phyloP scores from a whole-genome alignment of 2,329 filamentous ascomycete species.

The Nemania serpens region DNA sequence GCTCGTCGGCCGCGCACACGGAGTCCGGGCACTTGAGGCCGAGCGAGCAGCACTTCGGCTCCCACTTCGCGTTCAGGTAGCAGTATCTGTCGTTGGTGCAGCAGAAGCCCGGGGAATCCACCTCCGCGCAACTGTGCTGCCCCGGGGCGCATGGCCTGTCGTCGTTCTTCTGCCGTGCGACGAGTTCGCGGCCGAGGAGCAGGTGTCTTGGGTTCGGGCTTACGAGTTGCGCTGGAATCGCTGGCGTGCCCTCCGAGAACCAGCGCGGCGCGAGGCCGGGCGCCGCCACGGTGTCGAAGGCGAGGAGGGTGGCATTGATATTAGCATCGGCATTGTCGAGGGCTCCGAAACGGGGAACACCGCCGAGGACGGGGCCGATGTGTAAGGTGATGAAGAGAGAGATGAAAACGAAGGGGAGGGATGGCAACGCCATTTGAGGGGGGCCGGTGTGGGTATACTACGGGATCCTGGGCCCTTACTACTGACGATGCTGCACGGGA shows the following conservation, averaged over 20 bases:
- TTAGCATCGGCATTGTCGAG: constrained; percentile 22
- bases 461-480: constrained; percentile 16
- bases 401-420: not conserved
- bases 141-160: constrained; percentile 21
- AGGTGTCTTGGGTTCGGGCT: constrained; percentile 11
- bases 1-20: constrained; percentile 18
- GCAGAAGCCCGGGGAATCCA: constrained; percentile 23
- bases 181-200: not conserved
- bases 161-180: constrained; percentile 15
- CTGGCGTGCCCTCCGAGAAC: constrained; percentile 27
- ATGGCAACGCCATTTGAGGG: constrained; percentile 15
- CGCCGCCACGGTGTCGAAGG: not conserved
- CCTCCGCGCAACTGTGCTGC: constrained; percentile 33
- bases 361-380: constrained; percentile 12
- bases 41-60: constrained; percentile 31
- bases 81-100: constrained; percentile 37
- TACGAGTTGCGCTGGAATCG: constrained; percentile 23
- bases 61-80: constrained; percentile 29
- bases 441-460: constrained; percentile 6
- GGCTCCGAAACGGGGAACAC: constrained; percentile 16
- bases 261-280: constrained; percentile 33
- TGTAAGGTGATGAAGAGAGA: constrained; percentile 8
- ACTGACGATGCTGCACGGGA: constrained; percentile 18
- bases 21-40: constrained; percentile 29
- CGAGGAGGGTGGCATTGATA: constrained; percentile 14